Base-by-base conservation (phyloP, 768 basidiomycete species). In the Boletus edulis region DNA sequence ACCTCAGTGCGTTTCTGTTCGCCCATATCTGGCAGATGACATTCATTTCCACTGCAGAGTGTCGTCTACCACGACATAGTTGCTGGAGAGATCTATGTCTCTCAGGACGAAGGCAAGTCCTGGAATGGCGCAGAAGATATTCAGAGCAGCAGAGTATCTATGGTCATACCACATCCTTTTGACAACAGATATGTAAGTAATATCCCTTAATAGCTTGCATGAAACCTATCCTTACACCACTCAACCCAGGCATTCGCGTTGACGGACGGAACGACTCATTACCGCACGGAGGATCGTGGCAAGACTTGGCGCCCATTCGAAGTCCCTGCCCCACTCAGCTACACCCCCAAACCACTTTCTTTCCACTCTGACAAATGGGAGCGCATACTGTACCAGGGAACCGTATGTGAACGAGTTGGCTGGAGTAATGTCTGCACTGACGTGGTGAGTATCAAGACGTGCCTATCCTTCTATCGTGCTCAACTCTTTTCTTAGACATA, bases 301-400 rank as follows among this genome's bases (percentile, higher is more conserved):
- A 84, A 81, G 72, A 84, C 87, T 34, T 99, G 96, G 96, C 82
- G 83, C 50, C 68, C 82, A 0, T 98, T 98, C 69, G 75, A 86
- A 2, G 78, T 92, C 37, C 86, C 89, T 0, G 81, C 87, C 0
- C 1, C 53, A 20, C 49, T 48, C 27, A 63, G 65, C 41, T 73
- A 80, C 42, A 78, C 87, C 13, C 54, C 78, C 4, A 73, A 75
- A 29, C 90, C 91, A 3, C 80, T 99, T 5, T 85, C 91, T 1
- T 99, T 98, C 76, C 94, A 98, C 64, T 87, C 92, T 0, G 84
- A 87, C 54, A 89, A 91, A 58, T 83, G 79, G 68, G 87, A 83
- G 0, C 79, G 86, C 64, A 84, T 95, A 49, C 74, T 95, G 13
- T 94, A 88, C 67, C 90, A 93, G 60, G 91, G 90, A 11, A 83